Evolutionary conservation across 805 yeast genomes (phyloP), one percentile per base, ranked within the genome.

Genomic region (Candida railenensis): DNA sequence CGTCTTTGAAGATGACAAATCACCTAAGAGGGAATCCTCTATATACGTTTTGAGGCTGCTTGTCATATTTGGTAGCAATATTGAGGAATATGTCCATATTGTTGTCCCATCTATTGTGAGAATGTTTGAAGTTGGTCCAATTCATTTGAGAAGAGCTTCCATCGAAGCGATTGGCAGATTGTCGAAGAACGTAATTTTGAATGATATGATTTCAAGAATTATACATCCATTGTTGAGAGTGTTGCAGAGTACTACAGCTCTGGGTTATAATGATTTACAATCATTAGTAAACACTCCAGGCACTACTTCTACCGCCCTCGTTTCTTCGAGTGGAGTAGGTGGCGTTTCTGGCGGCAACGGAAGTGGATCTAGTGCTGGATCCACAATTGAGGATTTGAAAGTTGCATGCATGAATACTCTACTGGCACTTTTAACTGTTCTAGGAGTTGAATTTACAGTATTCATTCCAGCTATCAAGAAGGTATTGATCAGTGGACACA

Each of bases 121-220:
- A 49, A 67, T 92, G 69, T 85, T 91, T 57, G 97, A 94, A 58
- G 79, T 70, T 50, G 75, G 82, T 0, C 83, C 90, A 0, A 69
- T 82, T 1, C 69, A 71, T 14, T 73, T 92, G 30, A 72, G 89
- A 46, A 78, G 77, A 47, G 82, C 87, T 38, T 90, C 97, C 0
- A 83, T 94, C 46, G 85, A 84, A 41, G 82, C 96, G 0, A 73
- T 94, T 37, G 96, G 97, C 0, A 85, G 87, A 56, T 65, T 94
- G 22, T 82, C 96, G 1, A 83, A 81, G 53, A 78, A 74, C 34
- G 84, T 92, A 3, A 78, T 82, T 49, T 68, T 94, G 46, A 82
- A 82, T 47, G 98, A 92, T 53, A 85, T 90, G 89, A 85, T 96
- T 0, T 87, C 97, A 1, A 74, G 97, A 51, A 87, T 94, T 43